Conservation (phyloP, 352 stramenopile genomes). For the Globisporangium lucens region DNA sequence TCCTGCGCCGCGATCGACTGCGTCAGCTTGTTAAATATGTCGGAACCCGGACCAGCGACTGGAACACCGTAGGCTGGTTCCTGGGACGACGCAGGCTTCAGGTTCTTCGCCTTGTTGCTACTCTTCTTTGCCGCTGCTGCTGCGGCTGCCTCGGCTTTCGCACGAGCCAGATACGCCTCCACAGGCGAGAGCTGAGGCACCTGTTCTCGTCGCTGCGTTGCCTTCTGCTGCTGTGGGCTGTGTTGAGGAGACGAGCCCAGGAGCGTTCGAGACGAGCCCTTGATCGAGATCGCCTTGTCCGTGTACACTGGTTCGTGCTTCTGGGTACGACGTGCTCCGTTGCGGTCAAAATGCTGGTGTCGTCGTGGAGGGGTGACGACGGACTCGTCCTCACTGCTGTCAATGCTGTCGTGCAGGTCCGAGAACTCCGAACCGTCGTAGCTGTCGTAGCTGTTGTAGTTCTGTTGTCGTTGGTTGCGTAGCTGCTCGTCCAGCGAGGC, state of each 20-base stretch:
- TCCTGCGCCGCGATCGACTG: conserved; percentile 13
- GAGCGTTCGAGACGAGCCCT: conserved; percentile 1
- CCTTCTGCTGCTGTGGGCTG: not conserved
- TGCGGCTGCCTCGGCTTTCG: conserved; percentile 3
- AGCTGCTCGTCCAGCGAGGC: conserved; percentile 3
- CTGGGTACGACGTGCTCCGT: not conserved
- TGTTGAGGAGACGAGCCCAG: not conserved
- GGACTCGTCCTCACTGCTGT: not conserved
- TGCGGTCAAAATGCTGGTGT: not conserved
- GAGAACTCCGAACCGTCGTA: not conserved
- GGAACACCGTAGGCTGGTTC: not conserved
- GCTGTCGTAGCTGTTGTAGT: not conserved
- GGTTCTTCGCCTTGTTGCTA: no score
- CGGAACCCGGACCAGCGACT: not conserved
- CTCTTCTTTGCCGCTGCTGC: not conserved
- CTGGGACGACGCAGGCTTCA: not conserved
- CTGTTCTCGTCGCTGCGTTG: not conserved
- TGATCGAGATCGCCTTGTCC: conserved; percentile 7
- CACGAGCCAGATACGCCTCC: not conserved
- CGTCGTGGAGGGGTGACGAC: not conserved
- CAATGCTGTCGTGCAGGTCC: conserved; percentile 9
- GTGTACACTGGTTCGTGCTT: conserved; percentile 9
- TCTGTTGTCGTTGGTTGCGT: not conserved
- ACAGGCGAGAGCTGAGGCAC: not conserved
- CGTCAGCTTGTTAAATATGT: conserved; percentile 6